Percentiles rank a stretch among this genome's conserved stretches.
Evolutionary conservation across 139 green algal species (phyloP).

Genomic region (Chlorella sp.): DNA sequence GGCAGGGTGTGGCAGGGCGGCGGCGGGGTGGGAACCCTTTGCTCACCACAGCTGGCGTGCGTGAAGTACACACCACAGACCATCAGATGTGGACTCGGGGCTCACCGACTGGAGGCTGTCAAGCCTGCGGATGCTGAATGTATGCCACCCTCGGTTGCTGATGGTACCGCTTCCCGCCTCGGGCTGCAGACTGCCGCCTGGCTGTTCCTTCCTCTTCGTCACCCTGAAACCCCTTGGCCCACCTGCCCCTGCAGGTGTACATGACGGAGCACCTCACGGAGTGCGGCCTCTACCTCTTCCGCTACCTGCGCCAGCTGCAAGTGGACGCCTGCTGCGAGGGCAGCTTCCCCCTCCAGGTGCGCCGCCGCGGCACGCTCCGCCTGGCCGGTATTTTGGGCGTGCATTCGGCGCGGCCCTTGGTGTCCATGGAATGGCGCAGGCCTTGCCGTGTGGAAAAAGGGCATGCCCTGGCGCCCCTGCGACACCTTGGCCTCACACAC

Average conservation of each 20-base stretch:
- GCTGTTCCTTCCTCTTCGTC: not conserved
- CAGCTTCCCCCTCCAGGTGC: constrained; percentile 4
- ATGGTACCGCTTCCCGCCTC: not conserved
- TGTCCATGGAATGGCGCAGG: no score
- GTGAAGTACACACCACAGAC: no score
- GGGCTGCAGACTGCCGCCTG: not conserved
- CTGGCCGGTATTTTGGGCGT: no score
- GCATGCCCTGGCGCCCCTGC: no score
- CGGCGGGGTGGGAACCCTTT: no score
- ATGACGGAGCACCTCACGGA: constrained; percentile 42
- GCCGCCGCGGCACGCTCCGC: not conserved
- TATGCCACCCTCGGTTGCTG: no score
- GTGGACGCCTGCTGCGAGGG: constrained; percentile 17
- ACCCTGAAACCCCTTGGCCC: not conserved
- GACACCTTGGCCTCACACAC: no score
- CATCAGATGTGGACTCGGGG: not conserved
- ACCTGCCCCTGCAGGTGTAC: constrained; percentile 18
- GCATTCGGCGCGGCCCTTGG: no score
- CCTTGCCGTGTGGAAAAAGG: no score
- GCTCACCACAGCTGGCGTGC: no score
- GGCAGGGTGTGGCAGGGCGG: no score
- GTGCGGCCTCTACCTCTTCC: constrained; percentile 48
- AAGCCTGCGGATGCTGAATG: not conserved
- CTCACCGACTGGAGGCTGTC: not conserved
- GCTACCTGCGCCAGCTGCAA: constrained; percentile 38